These are phyloP conservation scores for Euphorbia schlechtendalii DNA, from an alignment of 441 rosid genomes.

Conservation along the genomic window DNA sequence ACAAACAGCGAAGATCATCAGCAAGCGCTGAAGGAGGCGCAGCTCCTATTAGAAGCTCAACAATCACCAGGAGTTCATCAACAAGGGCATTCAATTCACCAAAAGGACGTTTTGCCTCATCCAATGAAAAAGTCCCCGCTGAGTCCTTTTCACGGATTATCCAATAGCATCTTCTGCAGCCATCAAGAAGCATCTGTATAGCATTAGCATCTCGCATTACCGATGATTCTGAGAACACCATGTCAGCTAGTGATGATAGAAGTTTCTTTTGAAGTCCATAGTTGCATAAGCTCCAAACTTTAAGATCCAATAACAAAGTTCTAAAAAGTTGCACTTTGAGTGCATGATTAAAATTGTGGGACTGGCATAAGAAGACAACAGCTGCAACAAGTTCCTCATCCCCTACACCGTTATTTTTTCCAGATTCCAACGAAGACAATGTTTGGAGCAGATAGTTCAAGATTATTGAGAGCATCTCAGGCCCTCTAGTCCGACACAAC, in stretches of 20 bases:
- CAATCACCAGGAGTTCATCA: slow-evolving; percentile 95
- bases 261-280: slow-evolving; percentile 98
- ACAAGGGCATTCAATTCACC: slow-evolving; percentile 98
- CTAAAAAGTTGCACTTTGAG: slow-evolving; percentile 96
- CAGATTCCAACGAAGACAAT: slow-evolving; percentile 59
- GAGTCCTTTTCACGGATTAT: slow-evolving; percentile 78
- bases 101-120: slow-evolving; percentile 59
- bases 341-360: slow-evolving; percentile 75
- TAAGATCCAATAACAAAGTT: slow-evolving; percentile 82
- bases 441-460: slow-evolving; percentile 79
- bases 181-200: slow-evolving; percentile 98
- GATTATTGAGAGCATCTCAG: slow-evolving; percentile 87
- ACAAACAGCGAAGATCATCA: slow-evolving; percentile 76
- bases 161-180: slow-evolving; percentile 99
- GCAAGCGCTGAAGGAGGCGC: slow-evolving; percentile 71
- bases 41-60: slow-evolving; percentile 94
- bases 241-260: slow-evolving; percentile 93
- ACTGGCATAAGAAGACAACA: slow-evolving; percentile 83
- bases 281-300: slow-evolving; percentile 95
- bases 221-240: slow-evolving; percentile 92
- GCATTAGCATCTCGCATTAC: slow-evolving; percentile 97
- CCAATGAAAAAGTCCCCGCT: slow-evolving; percentile 52
- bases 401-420: slow-evolving; percentile 62
- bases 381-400: slow-evolving; percentile 99
- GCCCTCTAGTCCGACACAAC: slow-evolving; percentile 69